Base-by-base conservation (phyloP, 176 grass and related monocot species). In the Typha latifolia region DNA sequence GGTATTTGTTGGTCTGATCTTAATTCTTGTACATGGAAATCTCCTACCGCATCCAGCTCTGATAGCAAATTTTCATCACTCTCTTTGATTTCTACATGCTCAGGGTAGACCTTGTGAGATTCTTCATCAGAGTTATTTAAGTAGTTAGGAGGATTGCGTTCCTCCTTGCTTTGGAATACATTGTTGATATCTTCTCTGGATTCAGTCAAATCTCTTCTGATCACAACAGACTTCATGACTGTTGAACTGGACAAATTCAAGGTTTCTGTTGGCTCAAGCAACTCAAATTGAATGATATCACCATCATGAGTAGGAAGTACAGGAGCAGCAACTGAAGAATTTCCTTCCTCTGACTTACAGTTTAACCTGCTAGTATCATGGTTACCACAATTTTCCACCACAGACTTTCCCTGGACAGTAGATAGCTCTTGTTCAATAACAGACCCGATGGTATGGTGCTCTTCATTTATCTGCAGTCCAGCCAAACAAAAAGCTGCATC, bases 41-140 rank as follows among this genome's bases (percentile, higher is more conserved):
- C 85, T 74, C 85, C 88, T 32, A 86, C 85, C 1, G 66, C 69
- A 75, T 97, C 93, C 32, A 89, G 61, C 64, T 89, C 88, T 0
- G 83, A 71, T 27, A 86, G 62, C 62, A 92, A 91, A 89, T 51
- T 71, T 69, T 89, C 88, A 83, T 91, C 87, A 67, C 91, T 91
- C n/a, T 27, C 66, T 24, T 51, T 75, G 22, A 73, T 78, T 32
- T 85, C 87, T 64, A 77, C 64, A 47, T 80, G 74, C 49, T 89
- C 85, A 62, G 88, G 80, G 75, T 89, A 89, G 22, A 89, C 79
- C 82, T 80, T 84, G 67, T 82, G 78, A 75, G 48, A 77, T 56
- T 87, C 85, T 20, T 92, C 85, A 78, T 89, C 93, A 62, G 81
- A 89, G 84, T 91, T 80, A 75, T 63, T 32, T 72, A 88, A 48